phyloP scores from a whole-genome alignment of 2,329 filamentous ascomycete genomes.

The Zymoseptoria crescenta region DNA sequence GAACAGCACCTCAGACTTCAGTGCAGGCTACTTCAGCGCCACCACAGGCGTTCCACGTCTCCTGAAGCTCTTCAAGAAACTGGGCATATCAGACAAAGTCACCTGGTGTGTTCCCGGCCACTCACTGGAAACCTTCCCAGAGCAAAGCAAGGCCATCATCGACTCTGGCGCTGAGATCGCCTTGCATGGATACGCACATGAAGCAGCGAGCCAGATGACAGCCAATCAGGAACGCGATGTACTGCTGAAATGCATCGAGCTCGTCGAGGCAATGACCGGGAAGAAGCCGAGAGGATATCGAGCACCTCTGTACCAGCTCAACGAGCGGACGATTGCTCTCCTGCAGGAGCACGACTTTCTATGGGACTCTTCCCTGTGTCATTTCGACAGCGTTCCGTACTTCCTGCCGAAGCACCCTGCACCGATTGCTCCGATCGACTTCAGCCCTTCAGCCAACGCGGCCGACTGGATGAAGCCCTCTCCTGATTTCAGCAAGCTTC shows the following conservation, averaged over 20 bases:
- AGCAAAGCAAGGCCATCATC: constrained; percentile 43
- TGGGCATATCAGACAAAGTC: constrained; percentile 44
- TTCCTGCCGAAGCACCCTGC: constrained; percentile 36
- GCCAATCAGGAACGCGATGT: constrained; percentile 44
- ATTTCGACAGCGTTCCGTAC: constrained; percentile 45
- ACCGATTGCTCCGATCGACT: constrained; percentile 36
- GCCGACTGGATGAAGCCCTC: constrained; percentile 41
- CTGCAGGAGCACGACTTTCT: constrained; percentile 44
- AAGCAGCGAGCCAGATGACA: constrained; percentile 40
- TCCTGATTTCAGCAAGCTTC: constrained; percentile 26
- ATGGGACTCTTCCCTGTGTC: constrained; percentile 46
- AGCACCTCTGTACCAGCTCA: constrained; percentile 45
- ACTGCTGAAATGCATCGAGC: constrained; percentile 40
- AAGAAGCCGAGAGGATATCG: constrained; percentile 44
- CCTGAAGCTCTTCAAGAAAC: constrained; percentile 46
- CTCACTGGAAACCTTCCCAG: constrained; percentile 50
- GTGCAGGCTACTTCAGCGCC: constrained; percentile 48
- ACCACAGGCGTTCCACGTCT: constrained; percentile 51
- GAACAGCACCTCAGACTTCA: constrained; percentile 51
- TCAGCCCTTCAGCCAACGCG: constrained; percentile 31
- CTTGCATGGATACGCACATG: constrained; percentile 44
- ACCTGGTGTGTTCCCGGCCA: constrained; percentile 57
- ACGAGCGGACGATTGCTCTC: constrained; percentile 41
- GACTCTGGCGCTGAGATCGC: constrained; percentile 48
- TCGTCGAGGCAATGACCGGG: constrained; percentile 38